Base-by-base conservation (phyloP, 805 yeast genomes). In the Komagataella pastoris region DNA sequence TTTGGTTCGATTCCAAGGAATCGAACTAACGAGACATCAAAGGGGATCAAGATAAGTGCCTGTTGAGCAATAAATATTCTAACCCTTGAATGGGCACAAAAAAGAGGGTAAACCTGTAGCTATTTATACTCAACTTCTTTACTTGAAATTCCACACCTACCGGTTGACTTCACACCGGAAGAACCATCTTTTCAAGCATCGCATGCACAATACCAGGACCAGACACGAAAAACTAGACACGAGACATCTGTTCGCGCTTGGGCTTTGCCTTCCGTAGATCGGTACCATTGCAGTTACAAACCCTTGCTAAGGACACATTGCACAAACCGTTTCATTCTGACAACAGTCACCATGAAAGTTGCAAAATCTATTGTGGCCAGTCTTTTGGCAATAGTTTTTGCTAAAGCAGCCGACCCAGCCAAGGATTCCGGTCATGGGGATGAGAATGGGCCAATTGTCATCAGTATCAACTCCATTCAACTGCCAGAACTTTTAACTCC, bases 401-500 rank as follows among this genome's bases (percentile, higher is more conserved):
- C 43, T 3, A 43, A 17, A 36, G 52, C 47, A 24, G 54, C 17
- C 5, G 50, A 46, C 8, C 24, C 24, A 12, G 44, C 52, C 10
- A 17, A 46, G 57, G 55, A 21, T 55, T 55, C 49, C 47, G 53
- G 10, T 46, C 17, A 24, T 17, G 50, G 30, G 12, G 50, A 36
- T 21, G 49, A 50, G 24, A 46, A 12, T n/a, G 49, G 40, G 24
- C 40, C 53, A 18, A n/a, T 5, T 17, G 45, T 10, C 47, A 47
- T 44, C 21, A 44, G 24, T 3, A 14, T 17, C 6, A 52, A 47
- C 7, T 52, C 56, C 40, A 51, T 30, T 2, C 46, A 48, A 7
- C 50, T 77, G 14, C 93, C 93, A 0, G 72, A 66, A 2, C 71
- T 74, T 1, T 63, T 88, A 48, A 78, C 74, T 0, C 56, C 62